Evolutionary conservation across 2,329 filamentous ascomycete species (phyloP).

Genomic region (Colletotrichum shisoi): DNA sequence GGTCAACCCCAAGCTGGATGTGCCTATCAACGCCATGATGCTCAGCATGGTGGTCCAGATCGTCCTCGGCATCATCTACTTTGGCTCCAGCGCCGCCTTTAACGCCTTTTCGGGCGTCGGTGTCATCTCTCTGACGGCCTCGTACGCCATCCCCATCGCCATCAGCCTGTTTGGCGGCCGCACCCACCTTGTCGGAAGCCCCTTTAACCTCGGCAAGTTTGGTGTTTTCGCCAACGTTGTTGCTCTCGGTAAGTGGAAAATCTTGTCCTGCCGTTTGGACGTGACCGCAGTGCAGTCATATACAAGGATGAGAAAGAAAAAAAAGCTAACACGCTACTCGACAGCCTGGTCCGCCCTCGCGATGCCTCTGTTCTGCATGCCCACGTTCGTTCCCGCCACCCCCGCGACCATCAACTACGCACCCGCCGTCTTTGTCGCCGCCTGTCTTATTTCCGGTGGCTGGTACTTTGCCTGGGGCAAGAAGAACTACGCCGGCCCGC

Average conservation of each 20-base stretch:
- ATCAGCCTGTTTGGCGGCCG: slow-evolving; percentile 69
- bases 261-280: slow-evolving; percentile 21
- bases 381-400: slow-evolving; percentile 67
- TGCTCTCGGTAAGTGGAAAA: slow-evolving; percentile 63
- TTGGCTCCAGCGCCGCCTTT: slow-evolving; percentile 73
- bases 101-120: slow-evolving; percentile 75
- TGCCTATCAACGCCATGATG: slow-evolving; percentile 77
- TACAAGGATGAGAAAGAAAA: neutral
- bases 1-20: slow-evolving; percentile 68
- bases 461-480: slow-evolving; percentile 77
- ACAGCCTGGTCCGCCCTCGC: slow-evolving; percentile 72
- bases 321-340: slow-evolving; percentile 42
- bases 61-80: slow-evolving; percentile 71
- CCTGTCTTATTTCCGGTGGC: slow-evolving; percentile 64
- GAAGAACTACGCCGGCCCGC: slow-evolving; percentile 72
- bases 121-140: slow-evolving; percentile 73
- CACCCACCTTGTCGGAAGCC: slow-evolving; percentile 63
- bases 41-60: slow-evolving; percentile 72
- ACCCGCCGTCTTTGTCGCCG: slow-evolving; percentile 75
- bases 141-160: slow-evolving; percentile 72
- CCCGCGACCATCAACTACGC: slow-evolving; percentile 74
- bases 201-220: slow-evolving; percentile 68
- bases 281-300: too few relatives aligned
- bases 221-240: slow-evolving; percentile 70
- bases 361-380: slow-evolving; percentile 79